phyloP scores from a whole-genome alignment of 2,329 filamentous ascomycete genomes.

The Exophiala calicioides region DNA sequence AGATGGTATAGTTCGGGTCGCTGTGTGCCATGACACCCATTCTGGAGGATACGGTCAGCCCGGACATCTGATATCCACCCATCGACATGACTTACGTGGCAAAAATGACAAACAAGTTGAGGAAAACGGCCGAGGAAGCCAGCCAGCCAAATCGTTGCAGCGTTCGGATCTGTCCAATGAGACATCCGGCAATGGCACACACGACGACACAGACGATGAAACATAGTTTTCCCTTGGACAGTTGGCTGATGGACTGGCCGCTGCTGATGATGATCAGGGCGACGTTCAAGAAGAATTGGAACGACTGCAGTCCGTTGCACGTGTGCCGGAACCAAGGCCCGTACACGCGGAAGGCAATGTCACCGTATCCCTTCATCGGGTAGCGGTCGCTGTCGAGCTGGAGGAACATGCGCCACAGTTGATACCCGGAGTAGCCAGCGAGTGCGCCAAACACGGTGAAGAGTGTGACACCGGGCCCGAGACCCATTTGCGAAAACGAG shows the following conservation, averaged over 20 bases:
- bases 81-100: slow-evolving; percentile 48
- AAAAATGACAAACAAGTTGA: slow-evolving; percentile 58
- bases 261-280: slow-evolving; percentile 55
- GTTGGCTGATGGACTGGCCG: slow-evolving; percentile 57
- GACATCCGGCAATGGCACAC: slow-evolving; percentile 53
- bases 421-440: slow-evolving; percentile 38
- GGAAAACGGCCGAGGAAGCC: slow-evolving; percentile 58
- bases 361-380: slow-evolving; percentile 44
- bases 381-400: slow-evolving; percentile 45
- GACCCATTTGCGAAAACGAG: slow-evolving; percentile 25
- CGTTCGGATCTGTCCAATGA: slow-evolving; percentile 59
- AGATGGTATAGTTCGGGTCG: slow-evolving; percentile 50
- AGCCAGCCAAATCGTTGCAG: slow-evolving; percentile 58
- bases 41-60: not conserved
- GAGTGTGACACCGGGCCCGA: slow-evolving; percentile 31
- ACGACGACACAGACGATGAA: slow-evolving; percentile 56
- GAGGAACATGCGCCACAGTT: slow-evolving; percentile 44
- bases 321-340: slow-evolving; percentile 40
- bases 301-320: slow-evolving; percentile 42
- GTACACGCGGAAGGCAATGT: slow-evolving; percentile 44
- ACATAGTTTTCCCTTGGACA: slow-evolving; percentile 53
- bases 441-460: slow-evolving; percentile 34
- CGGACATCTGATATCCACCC: not conserved
- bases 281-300: slow-evolving; percentile 53
- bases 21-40: slow-evolving; percentile 56